These are phyloP conservation scores for Shiraia bambusicola DNA, from an alignment of 2,329 filamentous ascomycete genomes.

Conservation along the genomic window DNA sequence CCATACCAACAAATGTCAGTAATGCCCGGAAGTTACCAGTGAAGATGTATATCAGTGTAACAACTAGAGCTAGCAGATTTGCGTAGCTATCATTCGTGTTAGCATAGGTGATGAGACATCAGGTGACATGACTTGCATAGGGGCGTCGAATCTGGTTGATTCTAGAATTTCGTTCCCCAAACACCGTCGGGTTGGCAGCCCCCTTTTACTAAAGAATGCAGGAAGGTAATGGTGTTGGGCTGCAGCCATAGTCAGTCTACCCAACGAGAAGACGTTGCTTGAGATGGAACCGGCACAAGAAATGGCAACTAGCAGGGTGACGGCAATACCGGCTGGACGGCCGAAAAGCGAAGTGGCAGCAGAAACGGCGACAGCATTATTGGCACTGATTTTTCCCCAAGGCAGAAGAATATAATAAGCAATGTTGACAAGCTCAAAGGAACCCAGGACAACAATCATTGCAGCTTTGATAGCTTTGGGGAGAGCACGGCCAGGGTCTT, in stretches of 20 bases:
- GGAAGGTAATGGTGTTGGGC: slow-evolving; percentile 41
- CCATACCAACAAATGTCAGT: slow-evolving; percentile 52
- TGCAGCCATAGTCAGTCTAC: slow-evolving; percentile 63
- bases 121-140: slow-evolving; percentile 25
- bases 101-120: slow-evolving; percentile 3
- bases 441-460: slow-evolving; percentile 60
- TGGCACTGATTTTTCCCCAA: slow-evolving; percentile 59
- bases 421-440: slow-evolving; percentile 62
- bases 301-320: slow-evolving; percentile 60
- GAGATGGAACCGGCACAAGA: slow-evolving; percentile 64
- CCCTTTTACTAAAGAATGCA: slow-evolving; percentile 32
- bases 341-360: slow-evolving; percentile 55
- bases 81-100: slow-evolving; percentile 25
- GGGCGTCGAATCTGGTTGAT: slow-evolving; percentile 30
- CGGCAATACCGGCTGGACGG: slow-evolving; percentile 53
- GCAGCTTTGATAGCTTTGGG: slow-evolving; percentile 64
- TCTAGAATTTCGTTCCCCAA: slow-evolving; percentile 3
- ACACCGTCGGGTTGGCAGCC: slow-evolving; percentile 19
- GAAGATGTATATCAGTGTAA: slow-evolving; percentile 59
- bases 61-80: slow-evolving; percentile 26
- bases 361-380: slow-evolving; percentile 64
- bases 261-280: slow-evolving; percentile 63
- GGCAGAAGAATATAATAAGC: slow-evolving; percentile 65
- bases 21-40: slow-evolving; percentile 63
- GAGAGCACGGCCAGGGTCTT: slow-evolving; percentile 44